Percentiles rank a stretch among this genome's conserved stretches.
Evolutionary conservation across 2,329 filamentous ascomycete genomes (phyloP).

Genomic region (Aspergillus ibericus): DNA sequence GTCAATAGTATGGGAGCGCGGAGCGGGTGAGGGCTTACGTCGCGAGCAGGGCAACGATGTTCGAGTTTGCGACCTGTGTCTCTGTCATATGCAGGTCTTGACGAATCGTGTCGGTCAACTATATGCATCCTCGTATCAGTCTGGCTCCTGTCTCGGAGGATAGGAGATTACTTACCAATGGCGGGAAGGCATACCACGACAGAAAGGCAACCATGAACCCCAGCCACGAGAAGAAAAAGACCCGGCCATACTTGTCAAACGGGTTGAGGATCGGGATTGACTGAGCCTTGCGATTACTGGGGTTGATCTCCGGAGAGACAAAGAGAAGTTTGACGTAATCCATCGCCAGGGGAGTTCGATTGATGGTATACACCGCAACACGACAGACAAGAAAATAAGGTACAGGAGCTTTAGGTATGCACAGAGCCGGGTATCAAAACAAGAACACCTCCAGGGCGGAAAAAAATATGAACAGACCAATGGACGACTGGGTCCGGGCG

Average conservation of each 20-base stretch:
- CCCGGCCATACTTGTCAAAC: constrained; percentile 75
- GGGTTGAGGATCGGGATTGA: constrained; percentile 78
- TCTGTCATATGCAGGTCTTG: constrained; percentile 71
- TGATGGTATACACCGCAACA: background rate
- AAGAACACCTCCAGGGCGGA: constrained; percentile 2
- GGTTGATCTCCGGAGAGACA: constrained; percentile 70
- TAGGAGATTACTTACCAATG: constrained; percentile 59
- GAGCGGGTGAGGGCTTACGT: constrained; percentile 50
- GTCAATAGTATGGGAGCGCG: background rate
- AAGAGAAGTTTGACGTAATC: constrained; percentile 30
- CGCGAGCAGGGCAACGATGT: constrained; percentile 76
- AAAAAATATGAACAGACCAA: background rate
- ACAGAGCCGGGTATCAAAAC: background rate
- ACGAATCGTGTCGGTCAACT: constrained; percentile 74
- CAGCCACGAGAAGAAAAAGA: constrained; percentile 87
- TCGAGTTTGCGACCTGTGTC: constrained; percentile 79
- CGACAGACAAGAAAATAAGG: background rate
- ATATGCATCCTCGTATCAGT: constrained; percentile 19
- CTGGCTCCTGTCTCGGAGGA: background rate
- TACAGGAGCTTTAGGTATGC: background rate
- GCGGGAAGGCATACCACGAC: constrained; percentile 89
- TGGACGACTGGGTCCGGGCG: background rate
- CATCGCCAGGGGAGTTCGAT: constrained; percentile 13
- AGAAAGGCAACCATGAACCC: constrained; percentile 86
- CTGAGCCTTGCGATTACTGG: constrained; percentile 77